phyloP scores from a whole-genome alignment of 2,329 filamentous ascomycete genomes.

The Didymella exigua region DNA sequence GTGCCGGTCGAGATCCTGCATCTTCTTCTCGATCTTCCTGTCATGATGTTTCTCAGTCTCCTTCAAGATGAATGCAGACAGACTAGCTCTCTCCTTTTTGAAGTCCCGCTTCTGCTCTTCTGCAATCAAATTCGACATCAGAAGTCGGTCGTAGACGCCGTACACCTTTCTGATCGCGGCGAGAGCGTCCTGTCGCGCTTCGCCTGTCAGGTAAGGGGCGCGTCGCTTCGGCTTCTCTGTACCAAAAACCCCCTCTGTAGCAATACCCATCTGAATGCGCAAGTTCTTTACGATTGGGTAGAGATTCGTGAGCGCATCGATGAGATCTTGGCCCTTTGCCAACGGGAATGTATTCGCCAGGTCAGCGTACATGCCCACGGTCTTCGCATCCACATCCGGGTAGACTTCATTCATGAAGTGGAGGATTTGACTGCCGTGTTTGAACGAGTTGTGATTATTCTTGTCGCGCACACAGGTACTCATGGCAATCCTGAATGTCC shows the following conservation, averaged over 20 bases:
- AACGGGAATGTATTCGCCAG: constrained; percentile 36
- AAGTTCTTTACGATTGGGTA: constrained; percentile 34
- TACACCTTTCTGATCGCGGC: constrained; percentile 35
- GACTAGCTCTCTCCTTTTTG: constrained; percentile 32
- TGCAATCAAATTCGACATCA: constrained; percentile 36
- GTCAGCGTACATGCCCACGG: constrained; percentile 39
- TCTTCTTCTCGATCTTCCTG: background rate
- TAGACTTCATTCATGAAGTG: constrained; percentile 47
- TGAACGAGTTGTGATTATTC: constrained; percentile 72
- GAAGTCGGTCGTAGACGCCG: constrained; percentile 39
- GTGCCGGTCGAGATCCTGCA: background rate
- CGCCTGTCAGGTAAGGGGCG: constrained; percentile 22
- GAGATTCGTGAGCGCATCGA: constrained; percentile 37
- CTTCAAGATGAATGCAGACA: constrained; percentile 33
- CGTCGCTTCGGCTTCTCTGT: constrained; percentile 11
- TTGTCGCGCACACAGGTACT: constrained; percentile 75
- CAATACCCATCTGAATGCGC: constrained; percentile 34
- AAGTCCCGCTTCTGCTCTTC: constrained; percentile 38
- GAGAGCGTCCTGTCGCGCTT: constrained; percentile 35
- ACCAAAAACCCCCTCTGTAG: constrained; percentile 21
- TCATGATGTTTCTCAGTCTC: constrained; percentile 5
- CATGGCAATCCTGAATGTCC: constrained; percentile 75
- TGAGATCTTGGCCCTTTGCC: constrained; percentile 36
- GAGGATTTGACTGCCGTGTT: constrained; percentile 68
- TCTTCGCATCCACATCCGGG: constrained; percentile 40